Conservation (phyloP, 2,329 filamentous ascomycete genomes). For the Trichoderma koningiopsis region DNA sequence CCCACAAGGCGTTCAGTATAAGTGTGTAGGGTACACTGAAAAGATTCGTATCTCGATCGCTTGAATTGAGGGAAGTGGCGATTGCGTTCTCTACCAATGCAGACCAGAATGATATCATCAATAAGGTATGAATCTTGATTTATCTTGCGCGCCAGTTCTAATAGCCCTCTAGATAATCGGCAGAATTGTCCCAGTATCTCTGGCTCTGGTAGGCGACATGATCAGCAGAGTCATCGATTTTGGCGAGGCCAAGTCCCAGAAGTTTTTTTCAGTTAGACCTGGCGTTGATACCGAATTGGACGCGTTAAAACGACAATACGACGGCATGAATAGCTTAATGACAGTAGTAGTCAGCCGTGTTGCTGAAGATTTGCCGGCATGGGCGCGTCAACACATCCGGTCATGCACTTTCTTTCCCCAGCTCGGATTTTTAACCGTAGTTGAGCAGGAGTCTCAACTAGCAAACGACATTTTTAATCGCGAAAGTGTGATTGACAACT, state of each 20-base stretch:
- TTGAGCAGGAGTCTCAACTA: conserved; percentile 56
- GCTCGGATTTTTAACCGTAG: conserved; percentile 82
- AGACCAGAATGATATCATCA: conserved; percentile 29
- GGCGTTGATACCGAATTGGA: conserved; percentile 78
- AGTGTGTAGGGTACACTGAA: conserved; percentile 74
- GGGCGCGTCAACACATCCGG: conserved; percentile 54
- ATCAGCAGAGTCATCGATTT: conserved; percentile 81
- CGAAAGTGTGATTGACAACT: conserved; percentile 53
- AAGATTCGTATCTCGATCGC: conserved; percentile 69
- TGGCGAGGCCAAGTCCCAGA: conserved; percentile 69
- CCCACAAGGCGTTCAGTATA: conserved; percentile 57
- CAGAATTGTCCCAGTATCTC: conserved; percentile 57
- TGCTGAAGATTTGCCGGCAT: conserved; percentile 61
- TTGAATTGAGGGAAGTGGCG: conserved; percentile 69
- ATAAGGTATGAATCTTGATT: conserved; percentile 46
- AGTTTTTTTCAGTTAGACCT: conserved; percentile 70
- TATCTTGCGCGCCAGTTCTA: not conserved
- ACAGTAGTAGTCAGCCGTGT: conserved; percentile 68
- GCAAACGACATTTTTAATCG: conserved; percentile 66
- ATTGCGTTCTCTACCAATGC: conserved; percentile 30
- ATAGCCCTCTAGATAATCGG: conserved; percentile 41
- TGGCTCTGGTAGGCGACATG: conserved; percentile 68
- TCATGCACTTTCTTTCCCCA: conserved; percentile 92
- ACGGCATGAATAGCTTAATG: conserved; percentile 75
- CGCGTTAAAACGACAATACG: conserved; percentile 73